Percentiles rank a stretch among this genome's conserved stretches.
These are phyloP conservation scores for Chaetoceros muelleri DNA, from an alignment of 108 stramenopile genomes.

Conservation along the genomic window DNA sequence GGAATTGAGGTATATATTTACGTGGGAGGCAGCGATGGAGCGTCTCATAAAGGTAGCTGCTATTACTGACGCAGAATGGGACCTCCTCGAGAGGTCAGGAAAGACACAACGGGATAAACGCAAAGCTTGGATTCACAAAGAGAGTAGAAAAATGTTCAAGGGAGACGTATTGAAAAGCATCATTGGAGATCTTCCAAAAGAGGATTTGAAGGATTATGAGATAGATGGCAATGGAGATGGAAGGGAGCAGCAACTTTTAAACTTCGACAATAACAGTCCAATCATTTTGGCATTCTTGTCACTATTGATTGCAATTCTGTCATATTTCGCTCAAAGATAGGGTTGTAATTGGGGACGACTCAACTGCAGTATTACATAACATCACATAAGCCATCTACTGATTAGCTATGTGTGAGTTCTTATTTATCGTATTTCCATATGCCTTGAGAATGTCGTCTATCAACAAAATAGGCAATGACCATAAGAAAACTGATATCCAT, in stretches of 20 bases:
- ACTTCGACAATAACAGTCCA: background rate
- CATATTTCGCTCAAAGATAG: background rate
- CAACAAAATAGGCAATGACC: background rate
- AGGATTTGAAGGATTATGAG: background rate
- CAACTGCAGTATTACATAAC: too few species aligned
- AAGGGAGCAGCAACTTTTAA: background rate
- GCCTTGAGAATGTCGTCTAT: background rate
- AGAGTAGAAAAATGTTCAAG: slow-evolving; percentile 51
- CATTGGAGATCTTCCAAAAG: slow-evolving; percentile 25
- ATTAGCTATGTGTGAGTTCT: too few species aligned
- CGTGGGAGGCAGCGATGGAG: slow-evolving; percentile 69
- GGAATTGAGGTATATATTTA: slow-evolving; percentile 24
- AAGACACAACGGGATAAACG: slow-evolving; percentile 12
- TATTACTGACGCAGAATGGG: slow-evolving; percentile 38
- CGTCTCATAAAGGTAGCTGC: slow-evolving; percentile 41
- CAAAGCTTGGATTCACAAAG: slow-evolving; percentile 42
- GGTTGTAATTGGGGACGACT: too few species aligned
- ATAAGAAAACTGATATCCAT: background rate
- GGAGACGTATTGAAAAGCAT: slow-evolving; percentile 56
- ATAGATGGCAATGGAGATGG: background rate
- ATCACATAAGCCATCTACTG: too few species aligned
- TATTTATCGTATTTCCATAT: too few species aligned
- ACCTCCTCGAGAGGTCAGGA: slow-evolving; percentile 25
- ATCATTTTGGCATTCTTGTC: background rate
- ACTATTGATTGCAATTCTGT: background rate